phyloP scores from a whole-genome alignment of 1,284 basidiomycete species.

The Tremellales sp. region DNA sequence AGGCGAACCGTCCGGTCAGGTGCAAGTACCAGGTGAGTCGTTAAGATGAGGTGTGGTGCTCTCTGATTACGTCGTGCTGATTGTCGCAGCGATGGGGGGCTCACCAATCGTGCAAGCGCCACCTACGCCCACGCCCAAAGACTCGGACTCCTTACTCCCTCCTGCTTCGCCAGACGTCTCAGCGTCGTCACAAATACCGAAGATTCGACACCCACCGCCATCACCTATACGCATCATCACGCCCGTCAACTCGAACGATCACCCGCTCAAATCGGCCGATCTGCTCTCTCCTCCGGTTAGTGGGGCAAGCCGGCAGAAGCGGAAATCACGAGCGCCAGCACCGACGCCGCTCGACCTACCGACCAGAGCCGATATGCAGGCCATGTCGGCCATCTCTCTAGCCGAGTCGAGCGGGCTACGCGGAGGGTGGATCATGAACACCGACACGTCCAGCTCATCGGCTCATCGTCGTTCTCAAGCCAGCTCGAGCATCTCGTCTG shows the following conservation, averaged over 20 bases:
- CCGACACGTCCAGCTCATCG: constrained; percentile 29
- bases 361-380: constrained; percentile 49
- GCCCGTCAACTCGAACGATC: constrained; percentile 24
- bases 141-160: constrained; percentile 39
- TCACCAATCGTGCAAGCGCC: constrained; percentile 29
- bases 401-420: constrained; percentile 45
- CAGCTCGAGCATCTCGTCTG: not conserved
- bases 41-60: too few species aligned
- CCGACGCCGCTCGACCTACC: constrained; percentile 44
- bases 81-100: too few species aligned
- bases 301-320: not conserved
- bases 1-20: constrained; percentile 22
- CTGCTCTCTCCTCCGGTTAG: constrained; percentile 23
- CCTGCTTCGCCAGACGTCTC: constrained; percentile 34
- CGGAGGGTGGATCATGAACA: constrained; percentile 50
- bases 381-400: constrained; percentile 45
- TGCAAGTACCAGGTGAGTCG: constrained; percentile 41
- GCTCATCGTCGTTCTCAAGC: constrained; percentile 16
- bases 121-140: constrained; percentile 31
- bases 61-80: too few species aligned
- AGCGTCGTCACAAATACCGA: constrained; percentile 16
- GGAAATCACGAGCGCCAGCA: constrained; percentile 25
- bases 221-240: constrained; percentile 37
- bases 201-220: constrained; percentile 23
- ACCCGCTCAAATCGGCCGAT: constrained; percentile 41